phyloP scores from a whole-genome alignment of 306 rosid species.

The Lathyrus aphaca region DNA sequence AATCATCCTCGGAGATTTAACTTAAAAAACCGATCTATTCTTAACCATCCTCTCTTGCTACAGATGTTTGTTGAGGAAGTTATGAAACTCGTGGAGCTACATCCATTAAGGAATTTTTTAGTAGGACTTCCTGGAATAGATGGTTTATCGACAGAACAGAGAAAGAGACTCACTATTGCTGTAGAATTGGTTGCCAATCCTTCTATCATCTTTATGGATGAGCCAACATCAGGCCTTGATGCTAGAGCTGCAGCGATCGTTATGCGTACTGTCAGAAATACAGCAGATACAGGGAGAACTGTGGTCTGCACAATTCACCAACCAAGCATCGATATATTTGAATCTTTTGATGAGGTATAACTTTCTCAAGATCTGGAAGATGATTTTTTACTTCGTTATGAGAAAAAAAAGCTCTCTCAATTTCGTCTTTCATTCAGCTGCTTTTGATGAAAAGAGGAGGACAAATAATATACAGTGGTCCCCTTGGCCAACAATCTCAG shows the following conservation, averaged over 20 bases:
- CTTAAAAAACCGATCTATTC: background rate
- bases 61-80: slow-evolving; percentile 62
- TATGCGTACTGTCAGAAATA: slow-evolving; percentile 62
- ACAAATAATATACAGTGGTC: slow-evolving; percentile 56
- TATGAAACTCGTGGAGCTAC: slow-evolving; percentile 56
- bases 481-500: slow-evolving; percentile 55
- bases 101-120: slow-evolving; percentile 49
- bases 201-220: slow-evolving; percentile 67
- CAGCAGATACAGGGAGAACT: slow-evolving; percentile 58
- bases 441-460: slow-evolving; percentile 67
- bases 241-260: slow-evolving; percentile 65
- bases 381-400: slow-evolving; percentile 18
- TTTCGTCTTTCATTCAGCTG: slow-evolving; percentile 42
- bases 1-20: background rate
- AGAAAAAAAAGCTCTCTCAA: background rate
- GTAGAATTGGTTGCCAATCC: slow-evolving; percentile 64
- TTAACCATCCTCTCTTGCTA: slow-evolving; percentile 10
- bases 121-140: slow-evolving; percentile 62
- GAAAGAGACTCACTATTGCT: slow-evolving; percentile 63
- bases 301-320: slow-evolving; percentile 69
- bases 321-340: slow-evolving; percentile 66
- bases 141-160: slow-evolving; percentile 59
- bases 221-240: slow-evolving; percentile 65
- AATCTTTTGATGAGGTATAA: slow-evolving; percentile 60
- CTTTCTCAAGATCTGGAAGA: slow-evolving; percentile 18